Evolutionary conservation across 2,329 filamentous ascomycete species (phyloP).

Genomic region (Colletotrichum aenigma): DNA sequence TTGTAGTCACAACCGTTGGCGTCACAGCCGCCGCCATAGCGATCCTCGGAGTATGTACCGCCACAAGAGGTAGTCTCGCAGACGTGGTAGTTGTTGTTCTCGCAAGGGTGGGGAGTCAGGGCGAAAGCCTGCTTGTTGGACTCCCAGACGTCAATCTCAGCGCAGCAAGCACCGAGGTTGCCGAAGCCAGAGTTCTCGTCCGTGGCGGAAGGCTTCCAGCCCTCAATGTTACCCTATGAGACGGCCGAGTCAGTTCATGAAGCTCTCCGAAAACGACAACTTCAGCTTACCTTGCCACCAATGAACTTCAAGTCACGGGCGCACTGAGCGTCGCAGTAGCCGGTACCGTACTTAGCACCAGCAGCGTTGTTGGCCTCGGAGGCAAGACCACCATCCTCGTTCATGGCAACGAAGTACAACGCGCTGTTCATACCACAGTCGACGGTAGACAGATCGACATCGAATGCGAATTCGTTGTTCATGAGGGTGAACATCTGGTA

Average conservation of each 20-base stretch:
- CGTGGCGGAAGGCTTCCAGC: slow-evolving; percentile 24
- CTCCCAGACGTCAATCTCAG: slow-evolving; percentile 30
- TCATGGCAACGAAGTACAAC: slow-evolving; percentile 48
- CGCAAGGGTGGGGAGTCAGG: slow-evolving; percentile 27
- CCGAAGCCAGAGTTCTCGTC: slow-evolving; percentile 26
- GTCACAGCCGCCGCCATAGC: slow-evolving; percentile 65
- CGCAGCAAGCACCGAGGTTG: slow-evolving; percentile 26
- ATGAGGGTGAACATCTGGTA: slow-evolving; percentile 63
- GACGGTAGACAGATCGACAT: slow-evolving; percentile 66
- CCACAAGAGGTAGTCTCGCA: slow-evolving; percentile 41
- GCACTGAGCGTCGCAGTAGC: slow-evolving; percentile 56
- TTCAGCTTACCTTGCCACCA: slow-evolving; percentile 36
- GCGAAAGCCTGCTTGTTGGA: slow-evolving; percentile 28
- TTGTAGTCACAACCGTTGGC: slow-evolving; percentile 72
- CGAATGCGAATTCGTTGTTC: slow-evolving; percentile 67
- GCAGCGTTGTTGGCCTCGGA: slow-evolving; percentile 48
- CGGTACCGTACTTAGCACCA: slow-evolving; percentile 59
- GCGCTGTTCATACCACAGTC: slow-evolving; percentile 68
- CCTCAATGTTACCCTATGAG: slow-evolving; percentile 24
- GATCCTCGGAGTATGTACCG: slow-evolving; percentile 50
- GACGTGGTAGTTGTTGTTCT: slow-evolving; percentile 20
- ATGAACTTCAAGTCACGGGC: slow-evolving; percentile 55
- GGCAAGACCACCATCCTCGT: slow-evolving; percentile 52
- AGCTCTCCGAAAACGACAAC: rapidly evolving
- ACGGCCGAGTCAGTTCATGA: neutral